Conservation (phyloP, 495 filamentous ascomycete genomes). For the Staphylotrichum tortipilum region DNA sequence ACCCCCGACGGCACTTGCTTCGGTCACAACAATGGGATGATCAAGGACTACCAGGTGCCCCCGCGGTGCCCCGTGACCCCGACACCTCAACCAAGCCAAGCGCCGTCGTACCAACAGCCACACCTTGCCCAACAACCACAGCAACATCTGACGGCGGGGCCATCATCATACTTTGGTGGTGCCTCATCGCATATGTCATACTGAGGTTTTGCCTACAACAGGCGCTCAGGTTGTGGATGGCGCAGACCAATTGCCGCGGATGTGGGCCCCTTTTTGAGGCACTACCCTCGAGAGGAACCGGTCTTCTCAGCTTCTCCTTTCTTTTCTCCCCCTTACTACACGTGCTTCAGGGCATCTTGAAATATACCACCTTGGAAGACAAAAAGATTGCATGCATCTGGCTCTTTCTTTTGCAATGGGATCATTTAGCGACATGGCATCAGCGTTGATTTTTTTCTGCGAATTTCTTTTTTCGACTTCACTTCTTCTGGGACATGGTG, state of each 20-base stretch:
- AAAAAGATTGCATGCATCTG: conserved; percentile 32
- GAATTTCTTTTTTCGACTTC: conserved; percentile 10
- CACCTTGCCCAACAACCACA: conserved; percentile 20
- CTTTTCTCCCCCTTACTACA: conserved; percentile 17
- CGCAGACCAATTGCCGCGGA: conserved; percentile 11
- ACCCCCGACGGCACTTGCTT: conserved; percentile 77
- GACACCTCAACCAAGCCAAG: conserved; percentile 33
- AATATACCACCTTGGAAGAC: conserved; percentile 29
- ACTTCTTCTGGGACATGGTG: conserved; percentile 10
- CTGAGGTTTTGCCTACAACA: conserved; percentile 20
- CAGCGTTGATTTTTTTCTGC: conserved; percentile 26
- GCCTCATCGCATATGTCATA: conserved; percentile 23
- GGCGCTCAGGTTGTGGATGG: not conserved
- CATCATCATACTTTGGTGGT: conserved; percentile 25
- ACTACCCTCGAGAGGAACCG: conserved; percentile 4
- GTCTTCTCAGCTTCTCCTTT: no score
- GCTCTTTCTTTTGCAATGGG: conserved; percentile 25
- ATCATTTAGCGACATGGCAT: conserved; percentile 34
- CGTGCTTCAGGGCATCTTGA: conserved; percentile 26
- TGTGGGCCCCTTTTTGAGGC: conserved; percentile 8
- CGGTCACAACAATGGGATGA: conserved; percentile 32
- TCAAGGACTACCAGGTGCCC: conserved; percentile 39
- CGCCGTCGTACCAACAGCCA: conserved; percentile 15
- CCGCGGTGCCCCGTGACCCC: conserved; percentile 47
- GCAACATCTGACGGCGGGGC: conserved; percentile 21